Percentiles rank a stretch among this genome's conserved stretches.
phyloP scores from a whole-genome alignment of 2,329 filamentous ascomycete species.

The Aspergillus tanneri region DNA sequence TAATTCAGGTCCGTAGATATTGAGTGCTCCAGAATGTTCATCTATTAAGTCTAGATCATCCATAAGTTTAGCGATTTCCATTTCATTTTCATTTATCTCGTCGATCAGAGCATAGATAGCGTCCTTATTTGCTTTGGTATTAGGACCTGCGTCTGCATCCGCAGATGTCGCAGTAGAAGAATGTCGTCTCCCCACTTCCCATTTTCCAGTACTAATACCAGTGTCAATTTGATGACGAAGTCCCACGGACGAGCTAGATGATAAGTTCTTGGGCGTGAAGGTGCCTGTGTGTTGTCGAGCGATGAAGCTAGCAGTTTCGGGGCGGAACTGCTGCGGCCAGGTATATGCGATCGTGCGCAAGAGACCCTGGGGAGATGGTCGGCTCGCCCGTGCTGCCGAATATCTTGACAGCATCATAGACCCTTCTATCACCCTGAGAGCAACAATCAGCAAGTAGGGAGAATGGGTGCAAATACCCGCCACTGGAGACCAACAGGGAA shows the following conservation, averaged over 20 bases:
- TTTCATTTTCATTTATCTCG: conserved; percentile 37
- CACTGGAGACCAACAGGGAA: conserved; percentile 22
- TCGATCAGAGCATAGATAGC: conserved; percentile 39
- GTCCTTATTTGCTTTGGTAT: conserved; percentile 27
- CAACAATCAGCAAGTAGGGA: conserved; percentile 7
- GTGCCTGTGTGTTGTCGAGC: conserved; percentile 18
- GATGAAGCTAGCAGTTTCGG: conserved; percentile 24
- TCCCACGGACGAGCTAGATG: conserved; percentile 3
- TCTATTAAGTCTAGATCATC: conserved; percentile 36
- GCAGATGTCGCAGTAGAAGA: conserved; percentile 23
- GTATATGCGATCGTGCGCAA: conserved; percentile 23
- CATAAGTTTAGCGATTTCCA: conserved; percentile 34
- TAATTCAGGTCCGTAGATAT: conserved; percentile 26
- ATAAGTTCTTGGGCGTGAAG: conserved; percentile 10
- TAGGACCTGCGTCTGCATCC: conserved; percentile 15
- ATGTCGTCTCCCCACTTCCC: conserved; percentile 20
- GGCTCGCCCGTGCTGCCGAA: conserved; percentile 30
- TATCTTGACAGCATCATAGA: conserved; percentile 37
- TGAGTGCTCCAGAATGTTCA: conserved; percentile 25
- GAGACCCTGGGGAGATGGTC: conserved; percentile 29
- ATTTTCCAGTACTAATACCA: conserved; percentile 2
- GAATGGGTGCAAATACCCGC: conserved; percentile 16
- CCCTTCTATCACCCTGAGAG: conserved; percentile 15
- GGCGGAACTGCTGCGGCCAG: conserved; percentile 25
- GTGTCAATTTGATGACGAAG: not conserved